These are phyloP conservation scores for Symbiodinium pilosum DNA, from an alignment of 73 alveolate species.

Conservation along the genomic window DNA sequence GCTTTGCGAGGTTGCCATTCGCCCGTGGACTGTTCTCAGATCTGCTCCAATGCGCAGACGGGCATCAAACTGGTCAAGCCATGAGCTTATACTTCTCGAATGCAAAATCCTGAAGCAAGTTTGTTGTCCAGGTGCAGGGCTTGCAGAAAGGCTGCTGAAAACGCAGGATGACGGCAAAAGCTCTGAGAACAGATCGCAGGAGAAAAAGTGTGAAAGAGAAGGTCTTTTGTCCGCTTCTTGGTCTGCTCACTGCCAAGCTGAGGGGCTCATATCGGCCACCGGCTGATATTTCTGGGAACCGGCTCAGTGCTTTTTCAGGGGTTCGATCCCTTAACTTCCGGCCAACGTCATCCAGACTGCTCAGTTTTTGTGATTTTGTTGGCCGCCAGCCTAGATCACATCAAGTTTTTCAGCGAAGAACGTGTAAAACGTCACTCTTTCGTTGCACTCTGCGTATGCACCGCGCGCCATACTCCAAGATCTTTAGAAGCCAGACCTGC, in stretches of 20 bases:
- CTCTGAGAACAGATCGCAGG: neutral
- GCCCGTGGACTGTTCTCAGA: conserved; percentile 33
- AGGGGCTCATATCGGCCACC: neutral
- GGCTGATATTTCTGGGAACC: too few species aligned
- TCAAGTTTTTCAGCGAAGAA: too few species aligned
- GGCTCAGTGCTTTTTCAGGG: too few species aligned
- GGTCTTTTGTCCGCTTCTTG: neutral
- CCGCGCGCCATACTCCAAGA: too few species aligned
- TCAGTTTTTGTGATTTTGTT: too few species aligned
- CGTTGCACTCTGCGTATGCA: too few species aligned
- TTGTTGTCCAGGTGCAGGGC: neutral
- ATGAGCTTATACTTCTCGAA: neutral
- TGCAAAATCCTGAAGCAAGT: neutral
- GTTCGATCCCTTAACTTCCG: too few species aligned
- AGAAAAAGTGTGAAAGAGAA: neutral
- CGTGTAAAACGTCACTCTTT: too few species aligned
- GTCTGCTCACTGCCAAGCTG: neutral
- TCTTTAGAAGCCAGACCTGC: too few species aligned
- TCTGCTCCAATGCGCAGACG: conserved; percentile 29
- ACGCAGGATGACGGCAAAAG: neutral
- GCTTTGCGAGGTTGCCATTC: conserved; percentile 16
- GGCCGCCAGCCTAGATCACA: too few species aligned
- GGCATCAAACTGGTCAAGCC: conserved; percentile 75
- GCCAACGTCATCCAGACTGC: too few species aligned
- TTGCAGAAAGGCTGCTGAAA: conserved; percentile 12